A percentile compares a stretch with the other conserved stretches of the same genome.
Evolutionary conservation across 768 basidiomycete genomes (phyloP).

Genomic region (Cystobasidium onofrii): DNA sequence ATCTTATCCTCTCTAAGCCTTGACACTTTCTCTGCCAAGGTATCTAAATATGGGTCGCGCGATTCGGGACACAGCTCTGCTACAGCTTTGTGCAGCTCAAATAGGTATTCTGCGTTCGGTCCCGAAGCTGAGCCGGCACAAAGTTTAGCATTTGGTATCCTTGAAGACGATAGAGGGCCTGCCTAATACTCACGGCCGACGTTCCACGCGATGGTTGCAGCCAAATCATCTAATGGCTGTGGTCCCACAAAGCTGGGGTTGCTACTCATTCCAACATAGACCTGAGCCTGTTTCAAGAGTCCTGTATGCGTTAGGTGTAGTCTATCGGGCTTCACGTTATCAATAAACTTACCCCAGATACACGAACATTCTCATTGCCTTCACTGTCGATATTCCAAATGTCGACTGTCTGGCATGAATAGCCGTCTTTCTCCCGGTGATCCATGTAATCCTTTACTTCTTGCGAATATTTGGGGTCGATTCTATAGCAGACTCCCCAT

Average conservation of each 20-base stretch:
- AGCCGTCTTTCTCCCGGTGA: slow-evolving; percentile 33
- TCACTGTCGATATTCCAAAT: slow-evolving; percentile 18
- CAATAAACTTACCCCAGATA: slow-evolving; percentile 12
- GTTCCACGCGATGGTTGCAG: neutral
- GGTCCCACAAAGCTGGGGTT: slow-evolving; percentile 22
- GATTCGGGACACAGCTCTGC: slow-evolving; percentile 10
- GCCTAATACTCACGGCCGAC: slow-evolving; percentile 16
- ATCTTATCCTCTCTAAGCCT: neutral
- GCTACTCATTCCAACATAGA: slow-evolving; percentile 13
- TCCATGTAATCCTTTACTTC: slow-evolving; percentile 33
- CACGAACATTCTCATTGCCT: slow-evolving; percentile 11
- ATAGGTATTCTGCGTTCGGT: slow-evolving; percentile 22
- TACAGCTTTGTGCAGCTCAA: slow-evolving; percentile 21
- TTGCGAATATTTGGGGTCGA: slow-evolving; percentile 26
- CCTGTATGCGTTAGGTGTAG: too few relatives aligned
- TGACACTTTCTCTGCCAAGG: neutral
- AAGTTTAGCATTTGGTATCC: too few relatives aligned
- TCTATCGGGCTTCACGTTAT: too few relatives aligned
- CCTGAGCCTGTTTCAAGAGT: neutral
- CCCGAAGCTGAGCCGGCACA: slow-evolving; percentile 24
- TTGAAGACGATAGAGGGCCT: neutral
- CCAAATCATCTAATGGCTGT: slow-evolving; percentile 21
- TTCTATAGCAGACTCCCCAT: slow-evolving; percentile 28
- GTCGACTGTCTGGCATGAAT: slow-evolving; percentile 20
- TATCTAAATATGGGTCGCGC: slow-evolving; percentile 11